Percentiles rank a stretch among this genome's conserved stretches.
These are phyloP conservation scores for Lactarius pseudohatsudake DNA, from an alignment of 768 basidiomycete genomes.

Conservation along the genomic window DNA sequence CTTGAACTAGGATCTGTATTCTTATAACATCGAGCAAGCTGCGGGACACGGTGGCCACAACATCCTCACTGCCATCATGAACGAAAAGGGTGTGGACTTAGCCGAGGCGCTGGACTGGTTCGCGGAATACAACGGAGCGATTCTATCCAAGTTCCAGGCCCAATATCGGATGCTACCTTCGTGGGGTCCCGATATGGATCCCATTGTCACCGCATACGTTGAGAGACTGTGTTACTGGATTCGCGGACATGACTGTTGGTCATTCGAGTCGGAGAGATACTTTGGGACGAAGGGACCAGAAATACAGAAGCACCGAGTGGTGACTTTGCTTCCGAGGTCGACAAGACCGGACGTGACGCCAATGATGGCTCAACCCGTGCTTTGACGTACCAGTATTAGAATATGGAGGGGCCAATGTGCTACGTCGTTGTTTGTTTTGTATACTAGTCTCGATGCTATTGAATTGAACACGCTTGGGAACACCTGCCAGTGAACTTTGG, in stretches of 20 bases:
- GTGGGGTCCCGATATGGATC: conserved; percentile 38
- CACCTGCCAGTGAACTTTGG: no score
- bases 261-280: conserved; percentile 40
- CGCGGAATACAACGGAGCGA: conserved; percentile 21
- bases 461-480: neutral
- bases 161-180: conserved; percentile 37
- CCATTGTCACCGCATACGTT: conserved; percentile 37
- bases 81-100: conserved; percentile 36
- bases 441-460: neutral
- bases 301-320: conserved; percentile 27
- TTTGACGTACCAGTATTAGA: neutral
- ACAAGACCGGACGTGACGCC: conserved; percentile 3
- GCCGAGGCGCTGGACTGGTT: conserved; percentile 44
- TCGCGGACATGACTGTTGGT: conserved; percentile 36
- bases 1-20: conserved; percentile 40
- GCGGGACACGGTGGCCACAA: conserved; percentile 44
- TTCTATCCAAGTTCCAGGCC: conserved; percentile 38
- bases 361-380: conserved; percentile 13
- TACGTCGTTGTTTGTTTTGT: neutral
- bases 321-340: conserved; percentile 10
- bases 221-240: conserved; percentile 44
- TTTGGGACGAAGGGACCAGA: conserved; percentile 34
- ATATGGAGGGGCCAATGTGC: neutral
- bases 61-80: conserved; percentile 44
- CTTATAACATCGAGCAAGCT: conserved; percentile 43